Base-by-base conservation (phyloP, 169 alveolate genomes). In the Besnoitia besnoiti region DNA sequence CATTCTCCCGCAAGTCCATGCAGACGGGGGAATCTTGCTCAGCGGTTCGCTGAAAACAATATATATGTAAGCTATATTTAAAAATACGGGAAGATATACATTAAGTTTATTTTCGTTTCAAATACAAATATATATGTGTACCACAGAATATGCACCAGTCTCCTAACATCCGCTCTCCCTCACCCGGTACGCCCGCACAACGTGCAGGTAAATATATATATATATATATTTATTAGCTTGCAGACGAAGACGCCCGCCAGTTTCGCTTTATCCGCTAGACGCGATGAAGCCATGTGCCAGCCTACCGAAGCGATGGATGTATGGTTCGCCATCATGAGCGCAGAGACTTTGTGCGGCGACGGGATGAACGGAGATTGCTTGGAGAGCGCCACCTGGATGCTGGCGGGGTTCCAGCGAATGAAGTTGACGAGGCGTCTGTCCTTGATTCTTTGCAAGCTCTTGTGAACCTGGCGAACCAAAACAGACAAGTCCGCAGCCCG, bases 371-470 rank as follows among this genome's bases (percentile, higher is more conserved):
- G 99, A 37, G 99, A 97, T 90, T 98, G 99, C 88, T 98, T 98
- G 44, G 99, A 98, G 50, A 99, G 94, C 7, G 99, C 99, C 37
- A 99, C 99, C 90, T 98, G 99, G 8, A 99, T 98, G 35, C 99
- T 97, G 55, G 99, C 99, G 21, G 99, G 99, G 40, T 99, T 99
- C 99, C 99, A 99, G 93, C 98, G 97, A 51, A 97, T 97, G 91
- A 96, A 96, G 75, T 94, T 96, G 88, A 98, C 99, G 90, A 98
- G 92, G 92, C 96, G 96, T 67, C 99, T 95, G 85, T 97, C 99
- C 61, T 99, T 93, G 80, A 98, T 98, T 95, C 99, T 95, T 94
- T 98, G 98, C 51, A 98, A 94, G 73, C 98, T 96, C 95, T 98
- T 98, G 95, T 98, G 99, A 0, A 98, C 99, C 95, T 93, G 91